Base-by-base conservation (phyloP, 2,329 filamentous ascomycete species). In the Chalaropsis thielavioides region DNA sequence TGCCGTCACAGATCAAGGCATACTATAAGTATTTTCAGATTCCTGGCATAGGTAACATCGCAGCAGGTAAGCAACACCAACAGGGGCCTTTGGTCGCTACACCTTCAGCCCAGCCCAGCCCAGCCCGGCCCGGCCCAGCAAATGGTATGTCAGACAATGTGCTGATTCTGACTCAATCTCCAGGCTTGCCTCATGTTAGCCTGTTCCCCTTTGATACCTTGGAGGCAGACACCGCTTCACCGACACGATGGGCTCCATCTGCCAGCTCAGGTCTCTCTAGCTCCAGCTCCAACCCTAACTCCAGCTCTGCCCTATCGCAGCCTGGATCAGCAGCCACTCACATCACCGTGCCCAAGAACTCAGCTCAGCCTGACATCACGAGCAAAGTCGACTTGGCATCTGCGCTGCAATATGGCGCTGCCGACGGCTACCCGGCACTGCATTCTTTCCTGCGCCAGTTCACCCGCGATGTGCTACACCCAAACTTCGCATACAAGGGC, bases 191-290 rank as follows among this genome's bases (percentile, higher is more conserved):
- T 17, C 87, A 94, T 74, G 79, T 86, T 46, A 81, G 82, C 66
- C 90, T 90, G 76, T 96, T 96, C 72, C 92, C 92, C 8, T 96
- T 88, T 75, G 91, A 96, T 71, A 94, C 90, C 0, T 83, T 96
- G 68, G 90, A 95, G 75, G 89, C 91, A 49, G 85, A 87, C 69
- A 83, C 87, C 68, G 89, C 90, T 40, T 82, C 83, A 68, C 86
- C 90, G 7, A 79, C 87, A 68, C 83, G 91, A 74, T 94, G 88
- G 80, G 80, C 82, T 41, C 87, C 87, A 0, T 85, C 66, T 62
- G 69, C 63, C 31, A 71, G 70, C 19, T 46, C 49, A 11, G 65
- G 46, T 58, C 40, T 17, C 27, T 62, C 60, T 35, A 62, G 67
- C 40, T 62, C 60, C 38, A 62, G 67, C 40, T 62, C 54, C 13